phyloP scores from a whole-genome alignment of 441 rosid genomes.

The Sinapis alba region DNA sequence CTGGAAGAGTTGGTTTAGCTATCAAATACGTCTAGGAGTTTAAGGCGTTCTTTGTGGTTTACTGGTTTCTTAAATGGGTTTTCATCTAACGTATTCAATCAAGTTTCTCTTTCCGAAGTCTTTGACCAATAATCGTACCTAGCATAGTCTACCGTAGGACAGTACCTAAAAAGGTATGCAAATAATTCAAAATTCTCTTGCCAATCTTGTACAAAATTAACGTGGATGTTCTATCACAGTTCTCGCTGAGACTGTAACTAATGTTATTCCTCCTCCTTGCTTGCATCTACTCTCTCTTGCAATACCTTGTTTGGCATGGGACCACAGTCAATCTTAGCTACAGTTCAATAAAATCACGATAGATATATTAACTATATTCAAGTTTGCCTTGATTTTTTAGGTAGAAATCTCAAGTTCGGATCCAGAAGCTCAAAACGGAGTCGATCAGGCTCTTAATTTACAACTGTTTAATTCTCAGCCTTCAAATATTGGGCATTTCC shows the following conservation, averaged over 20 bases:
- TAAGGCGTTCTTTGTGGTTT: constrained; percentile 8
- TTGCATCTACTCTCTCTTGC: constrained; percentile 15
- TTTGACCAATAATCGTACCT: not conserved
- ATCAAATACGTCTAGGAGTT: constrained; percentile 20
- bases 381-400: constrained; percentile 42
- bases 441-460: constrained; percentile 39
- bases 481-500: constrained; percentile 46
- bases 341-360: not conserved
- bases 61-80: constrained; percentile 23
- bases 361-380: constrained; percentile 6
- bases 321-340: constrained; percentile 6
- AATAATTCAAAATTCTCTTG: constrained; percentile 2
- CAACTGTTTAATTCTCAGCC: constrained; percentile 49
- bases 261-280: constrained; percentile 3
- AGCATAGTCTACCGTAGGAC: constrained; percentile 1
- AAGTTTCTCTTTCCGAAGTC: constrained; percentile 18
- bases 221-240: constrained; percentile 13
- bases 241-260: constrained; percentile 18
- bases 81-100: constrained; percentile 5
- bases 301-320: constrained; percentile 22
- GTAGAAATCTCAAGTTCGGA: constrained; percentile 49
- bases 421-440: constrained; percentile 51
- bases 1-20: constrained; percentile 4
- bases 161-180: constrained; percentile 1
- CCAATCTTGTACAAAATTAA: constrained; percentile 4